A percentile compares a stretch with the other conserved stretches of the same genome.
Conservation (phyloP, 108 stramenopile species). For the Epithemia pelagica region DNA sequence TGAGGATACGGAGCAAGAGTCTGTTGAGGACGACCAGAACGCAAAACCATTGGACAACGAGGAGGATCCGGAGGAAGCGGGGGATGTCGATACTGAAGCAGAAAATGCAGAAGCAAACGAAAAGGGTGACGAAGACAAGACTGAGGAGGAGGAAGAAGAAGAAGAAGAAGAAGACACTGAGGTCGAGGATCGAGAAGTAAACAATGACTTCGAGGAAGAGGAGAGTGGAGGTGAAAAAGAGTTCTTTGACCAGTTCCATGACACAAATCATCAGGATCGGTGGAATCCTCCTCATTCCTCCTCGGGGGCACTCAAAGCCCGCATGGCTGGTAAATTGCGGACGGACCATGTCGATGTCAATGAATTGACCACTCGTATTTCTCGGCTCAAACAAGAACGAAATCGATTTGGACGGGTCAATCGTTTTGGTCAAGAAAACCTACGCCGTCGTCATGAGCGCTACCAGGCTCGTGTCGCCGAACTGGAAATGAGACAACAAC, state of each 20-base stretch:
- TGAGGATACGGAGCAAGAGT: no score
- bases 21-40: no score
- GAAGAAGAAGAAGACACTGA: neutral
- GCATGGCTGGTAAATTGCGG: neutral
- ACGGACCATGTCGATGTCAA: neutral
- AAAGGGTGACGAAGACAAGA: neutral
- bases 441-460: neutral
- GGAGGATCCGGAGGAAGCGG: no score
- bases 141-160: neutral
- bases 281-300: neutral
- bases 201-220: neutral
- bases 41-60: no score
- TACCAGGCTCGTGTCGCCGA: neutral
- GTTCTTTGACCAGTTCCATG: no score
- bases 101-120: neutral
- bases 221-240: neutral
- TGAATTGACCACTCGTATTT: neutral
- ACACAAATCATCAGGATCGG: no score
- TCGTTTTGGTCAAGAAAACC: neutral
- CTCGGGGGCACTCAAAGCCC: neutral
- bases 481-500: neutral
- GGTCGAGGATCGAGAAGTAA: neutral
- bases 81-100: no score
- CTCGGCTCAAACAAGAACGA: neutral
- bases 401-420: neutral